Base-by-base conservation (phyloP, 345 rosid genomes). In the Brassica cretica region DNA sequence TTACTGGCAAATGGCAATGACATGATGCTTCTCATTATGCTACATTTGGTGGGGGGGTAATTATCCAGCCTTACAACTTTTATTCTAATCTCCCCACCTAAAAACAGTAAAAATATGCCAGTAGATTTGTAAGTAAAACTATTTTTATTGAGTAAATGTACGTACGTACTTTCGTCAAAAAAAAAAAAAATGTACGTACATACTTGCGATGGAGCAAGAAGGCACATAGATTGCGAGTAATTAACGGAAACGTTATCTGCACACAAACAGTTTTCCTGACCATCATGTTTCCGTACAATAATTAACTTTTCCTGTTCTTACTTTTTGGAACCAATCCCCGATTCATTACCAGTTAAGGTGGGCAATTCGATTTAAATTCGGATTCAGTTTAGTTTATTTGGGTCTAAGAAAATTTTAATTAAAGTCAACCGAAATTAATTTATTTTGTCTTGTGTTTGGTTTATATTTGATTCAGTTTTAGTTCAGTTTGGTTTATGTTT, bases 11-110 rank as follows among this genome's bases (percentile, higher is more conserved):
- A 32, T 69, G 49, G 74, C 70, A 62, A 69, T 49, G 64, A 76
- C 74, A 69, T 49, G 30, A 69, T 61, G 79, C 70, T 70, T 62
- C 44, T 62, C 74, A 69, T 62, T 62, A 76, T 69, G 70, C 80
- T 69, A 69, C 64, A 32, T 49, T 69, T 76, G 33, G 53, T 49
- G 68, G 68, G 37, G 37, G 72, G 44, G 41, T 67, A 67, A 67
- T 66, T 66, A 66, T 35, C 41, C 37, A 55, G 56, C 64, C 71
- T 37, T 66, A 16, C 62, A 74, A 15, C 4, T 35, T 55, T 65
- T 53, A 74, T 55, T 33, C 11, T 21, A n/a, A 24, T 53, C 58
- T 53, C 66, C 71, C 33, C 32, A 21, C 62, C 35, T 8, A 18
- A 56, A 73, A 33, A 1, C 3, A 46, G 49, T 64, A 58, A 56